Base-by-base conservation (phyloP, 2,329 filamentous ascomycete genomes). In the Microsporum audouinii region DNA sequence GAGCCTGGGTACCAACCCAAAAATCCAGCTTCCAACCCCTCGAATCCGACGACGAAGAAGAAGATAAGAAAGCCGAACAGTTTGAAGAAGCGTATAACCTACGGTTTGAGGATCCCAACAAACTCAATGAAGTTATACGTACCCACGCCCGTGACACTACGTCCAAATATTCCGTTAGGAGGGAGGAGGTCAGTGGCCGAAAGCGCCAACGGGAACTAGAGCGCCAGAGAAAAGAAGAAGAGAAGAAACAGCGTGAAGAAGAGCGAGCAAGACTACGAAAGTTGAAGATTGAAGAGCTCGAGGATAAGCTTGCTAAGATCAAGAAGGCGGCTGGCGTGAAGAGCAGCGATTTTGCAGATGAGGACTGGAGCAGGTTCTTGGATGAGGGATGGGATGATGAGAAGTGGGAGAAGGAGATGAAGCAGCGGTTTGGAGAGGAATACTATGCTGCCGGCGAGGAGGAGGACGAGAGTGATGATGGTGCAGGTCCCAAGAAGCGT, bases 1-100 rank as follows among this genome's bases (percentile, higher is more conserved):
- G 91, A 62, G 92, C 91, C 14, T 99, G 94, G 94, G 82, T 92
- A 5, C 84, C 88, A 0, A 82, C 82, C 7, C 84, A 83, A 59
- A 80, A 79, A 47, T 79, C 83, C 27, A 82, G 82, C 47, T 91
- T 89, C 75, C 80, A 91, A 67, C 88, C 91, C 0, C 88, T 99
- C 61, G 90, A 96, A 70, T 96, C 91, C 0, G 94, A 99, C 67
- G 91, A 96, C 58, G 89, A 84, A n/a, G 83, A 85, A 5, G 82
- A 89, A 49, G 84, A 88, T 34, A 81, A 83, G 33, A 81, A 84
- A 53, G 91, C 91, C 31, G 92, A 97, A 51, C 84, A 87, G 63
- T 95, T 92, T 69, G 94, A 99, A 76, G 82, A 88, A 65, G 91
- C 91, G 3, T 99, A 96, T 77, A 99, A 99, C 76, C 77, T 96